Base-by-base conservation (phyloP, 2,329 filamentous ascomycete species). In the Pseudopyricularia javanii region DNA sequence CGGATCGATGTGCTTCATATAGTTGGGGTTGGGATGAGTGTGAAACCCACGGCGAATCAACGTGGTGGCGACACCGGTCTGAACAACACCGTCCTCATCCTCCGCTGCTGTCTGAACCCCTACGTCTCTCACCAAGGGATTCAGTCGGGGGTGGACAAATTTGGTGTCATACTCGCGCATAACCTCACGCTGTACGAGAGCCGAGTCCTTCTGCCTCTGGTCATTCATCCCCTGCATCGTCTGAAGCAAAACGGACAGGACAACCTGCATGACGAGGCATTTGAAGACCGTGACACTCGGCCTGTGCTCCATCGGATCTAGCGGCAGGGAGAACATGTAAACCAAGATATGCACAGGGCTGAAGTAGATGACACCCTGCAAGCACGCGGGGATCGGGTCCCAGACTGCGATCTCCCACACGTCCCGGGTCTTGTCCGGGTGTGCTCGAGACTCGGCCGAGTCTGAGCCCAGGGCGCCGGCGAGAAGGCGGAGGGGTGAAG, bases 111-210 rank as follows among this genome's bases (percentile, higher is more conserved):
- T 84, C 66, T 97, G 91, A 1, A 86, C 93, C 6, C 82, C 86
- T 1, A 91, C 89, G 80, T 82, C 78, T 52, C 79, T 70, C 58
- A 94, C 87, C 5, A 86, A 74, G 7, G 86, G 87, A 60, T 94
- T 87, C n/a, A 95, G 79, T 11, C 84, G 79, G 2, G 93, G 93
- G 62, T 94, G 89, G 1, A 98, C 93, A 63, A 86, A 96, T 70
- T 98, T 98, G 59, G 82, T 88, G 64, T 97, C 89, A 64, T 98
- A 98, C 69, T 98, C 93, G 64, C 90, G 85, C 69, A 97, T 76
- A 5, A 97, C 91, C 68, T 97, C 88, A 60, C 86, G 89, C 59
- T 95, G 89, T 54, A 98, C 86, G 48, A 96, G 77, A 2, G 83
- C 76, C 2, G 80, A 81, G 66, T 98, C 93, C 64, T 90, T 95